phyloP scores from a whole-genome alignment of 768 basidiomycete species.

The Myochromella boudieri region DNA sequence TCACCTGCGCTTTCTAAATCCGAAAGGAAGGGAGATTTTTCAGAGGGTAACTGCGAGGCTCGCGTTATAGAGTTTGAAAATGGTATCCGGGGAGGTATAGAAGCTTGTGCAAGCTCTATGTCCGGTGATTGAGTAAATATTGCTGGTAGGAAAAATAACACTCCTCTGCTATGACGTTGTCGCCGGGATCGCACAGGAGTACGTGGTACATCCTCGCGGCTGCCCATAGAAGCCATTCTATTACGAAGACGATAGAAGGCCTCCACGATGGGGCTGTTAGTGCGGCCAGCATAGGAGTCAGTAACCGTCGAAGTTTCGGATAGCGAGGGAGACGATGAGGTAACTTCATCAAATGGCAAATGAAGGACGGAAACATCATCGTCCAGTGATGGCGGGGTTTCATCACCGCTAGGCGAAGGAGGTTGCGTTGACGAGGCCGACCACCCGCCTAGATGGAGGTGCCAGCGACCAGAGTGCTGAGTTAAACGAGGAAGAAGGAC shows the following conservation, averaged over 20 bases:
- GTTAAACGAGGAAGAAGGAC: constrained; percentile 76
- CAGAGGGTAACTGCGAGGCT: constrained; percentile 33
- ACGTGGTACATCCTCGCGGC: constrained; percentile 39
- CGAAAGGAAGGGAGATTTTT: constrained; percentile 42
- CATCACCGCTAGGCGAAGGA: constrained; percentile 39
- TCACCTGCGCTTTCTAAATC: constrained; percentile 34
- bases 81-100: constrained; percentile 23
- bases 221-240: constrained; percentile 48
- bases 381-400: constrained; percentile 42
- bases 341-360: constrained; percentile 51
- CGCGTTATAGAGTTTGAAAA: constrained; percentile 22
- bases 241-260: constrained; percentile 57
- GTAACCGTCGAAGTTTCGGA: constrained; percentile 45
- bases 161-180: constrained; percentile 50
- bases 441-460: constrained; percentile 65
- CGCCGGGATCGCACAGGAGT: constrained; percentile 50
- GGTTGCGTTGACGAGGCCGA: constrained; percentile 47
- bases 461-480: constrained; percentile 70
- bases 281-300: constrained; percentile 42
- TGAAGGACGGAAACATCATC: constrained; percentile 57
- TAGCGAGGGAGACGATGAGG: constrained; percentile 55
- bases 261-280: constrained; percentile 49
- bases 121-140: constrained; percentile 61
- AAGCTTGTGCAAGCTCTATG: constrained; percentile 40
- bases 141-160: constrained; percentile 81